phyloP scores from a whole-genome alignment of 169 alveolate species.

The Ichthyophthirius multifiliis region DNA sequence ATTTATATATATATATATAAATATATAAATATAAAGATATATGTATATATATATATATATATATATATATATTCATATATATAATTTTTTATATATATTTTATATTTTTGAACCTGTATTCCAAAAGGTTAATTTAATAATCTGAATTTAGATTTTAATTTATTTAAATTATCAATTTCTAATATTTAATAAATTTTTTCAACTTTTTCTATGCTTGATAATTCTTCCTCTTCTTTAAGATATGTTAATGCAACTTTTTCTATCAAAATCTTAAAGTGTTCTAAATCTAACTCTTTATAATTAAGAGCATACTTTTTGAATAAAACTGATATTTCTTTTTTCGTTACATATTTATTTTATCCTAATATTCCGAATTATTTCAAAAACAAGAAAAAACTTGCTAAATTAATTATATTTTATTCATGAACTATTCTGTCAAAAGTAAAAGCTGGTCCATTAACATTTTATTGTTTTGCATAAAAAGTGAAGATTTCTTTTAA shows the following conservation, averaged over 20 bases:
- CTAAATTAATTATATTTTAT: not conserved
- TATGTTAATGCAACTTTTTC: not conserved
- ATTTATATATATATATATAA: too few species aligned
- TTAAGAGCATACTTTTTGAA: not conserved
- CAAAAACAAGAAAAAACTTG: not conserved
- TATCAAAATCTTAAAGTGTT: not conserved
- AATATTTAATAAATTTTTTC: not conserved
- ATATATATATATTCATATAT: too few species aligned
- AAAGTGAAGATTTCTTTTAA: not conserved
- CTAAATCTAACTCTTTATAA: not conserved
- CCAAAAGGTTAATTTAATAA: not conserved
- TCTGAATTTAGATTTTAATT: not conserved
- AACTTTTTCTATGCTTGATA: not conserved
- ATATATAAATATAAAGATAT: too few species aligned
- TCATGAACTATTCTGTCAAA: conserved; percentile 10
- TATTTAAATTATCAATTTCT: not conserved
- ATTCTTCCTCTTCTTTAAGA: not conserved
- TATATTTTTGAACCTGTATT: not conserved
- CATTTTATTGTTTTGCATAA: not conserved
- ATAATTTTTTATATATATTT: too few species aligned
- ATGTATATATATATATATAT: too few species aligned
- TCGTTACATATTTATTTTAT: not conserved
- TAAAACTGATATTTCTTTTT: not conserved
- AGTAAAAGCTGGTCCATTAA: not conserved
- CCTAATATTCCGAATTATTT: not conserved